Conservation (phyloP, 2,329 filamentous ascomycete genomes). For the Penicillium occitanis region DNA sequence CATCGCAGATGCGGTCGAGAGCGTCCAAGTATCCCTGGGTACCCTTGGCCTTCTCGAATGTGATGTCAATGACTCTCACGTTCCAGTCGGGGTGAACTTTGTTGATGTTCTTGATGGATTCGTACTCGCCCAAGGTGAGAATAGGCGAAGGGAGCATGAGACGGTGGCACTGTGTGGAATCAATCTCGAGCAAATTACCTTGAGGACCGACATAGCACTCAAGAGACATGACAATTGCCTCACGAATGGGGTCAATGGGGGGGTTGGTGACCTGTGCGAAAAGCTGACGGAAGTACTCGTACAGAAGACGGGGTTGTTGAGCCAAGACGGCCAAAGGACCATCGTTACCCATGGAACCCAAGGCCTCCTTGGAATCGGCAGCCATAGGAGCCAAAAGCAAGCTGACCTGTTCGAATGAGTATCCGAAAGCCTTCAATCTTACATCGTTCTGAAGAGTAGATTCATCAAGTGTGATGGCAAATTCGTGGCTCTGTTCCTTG, state of each 20-base stretch:
- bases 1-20: constrained; percentile 83
- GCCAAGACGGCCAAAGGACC: constrained; percentile 87
- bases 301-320: constrained; percentile 82
- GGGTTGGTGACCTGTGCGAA: constrained; percentile 98
- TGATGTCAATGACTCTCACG: constrained; percentile 86
- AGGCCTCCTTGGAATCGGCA: constrained; percentile 92
- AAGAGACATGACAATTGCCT: constrained; percentile 97
- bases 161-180: constrained; percentile 80
- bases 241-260: constrained; percentile 93
- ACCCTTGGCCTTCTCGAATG: constrained; percentile 83
- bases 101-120: constrained; percentile 76
- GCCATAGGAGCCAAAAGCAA: constrained; percentile 92
- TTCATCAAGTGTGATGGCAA: constrained; percentile 67
- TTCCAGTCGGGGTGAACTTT: constrained; percentile 75
- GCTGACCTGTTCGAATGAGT: constrained; percentile 93
- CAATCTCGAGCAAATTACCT: constrained; percentile 93
- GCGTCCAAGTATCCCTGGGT: constrained; percentile 81
- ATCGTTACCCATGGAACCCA: constrained; percentile 98
- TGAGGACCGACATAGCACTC: constrained; percentile 96
- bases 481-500: constrained; percentile 55
- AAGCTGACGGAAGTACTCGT: constrained; percentile 96
- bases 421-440: constrained; percentile 81
- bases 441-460: constrained; percentile 78
- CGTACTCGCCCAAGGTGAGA: constrained; percentile 86
- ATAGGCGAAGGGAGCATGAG: constrained; percentile 85